These are phyloP conservation scores for Gremmenia infestans DNA, from an alignment of 2,329 filamentous ascomycete genomes.

Conservation along the genomic window DNA sequence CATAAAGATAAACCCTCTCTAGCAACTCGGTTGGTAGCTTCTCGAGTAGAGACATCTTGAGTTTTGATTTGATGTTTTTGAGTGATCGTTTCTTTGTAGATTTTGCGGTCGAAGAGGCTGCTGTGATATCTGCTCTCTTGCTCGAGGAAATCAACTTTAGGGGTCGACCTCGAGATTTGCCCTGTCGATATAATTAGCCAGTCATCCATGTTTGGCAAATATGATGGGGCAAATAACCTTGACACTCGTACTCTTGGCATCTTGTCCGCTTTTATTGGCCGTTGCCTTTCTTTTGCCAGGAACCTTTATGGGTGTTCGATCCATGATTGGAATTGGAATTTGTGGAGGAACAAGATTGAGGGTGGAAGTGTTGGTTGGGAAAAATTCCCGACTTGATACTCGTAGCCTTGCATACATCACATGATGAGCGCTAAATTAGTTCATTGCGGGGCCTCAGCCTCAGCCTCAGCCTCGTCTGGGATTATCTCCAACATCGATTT, in stretches of 20 bases:
- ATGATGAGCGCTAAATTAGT: neutral
- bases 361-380: neutral
- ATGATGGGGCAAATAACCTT: neutral
- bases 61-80: conserved; percentile 26
- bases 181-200: neutral
- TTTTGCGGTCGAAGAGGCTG: neutral
- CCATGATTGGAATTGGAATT: conserved; percentile 13
- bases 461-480: no score
- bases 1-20: conserved; percentile 26
- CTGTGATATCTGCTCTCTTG: neutral
- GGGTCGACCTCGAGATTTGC: conserved; percentile 13
- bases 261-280: conserved; percentile 15
- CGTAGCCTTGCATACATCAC: neutral
- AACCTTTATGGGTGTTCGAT: conserved; percentile 29
- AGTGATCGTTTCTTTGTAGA: conserved; percentile 13
- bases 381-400: neutral
- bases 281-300: conserved; percentile 26
- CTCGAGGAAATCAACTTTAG: conserved; percentile 6
- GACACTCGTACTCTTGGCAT: neutral
- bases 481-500: no score
- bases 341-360: neutral
- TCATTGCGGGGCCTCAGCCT: no score
- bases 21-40: conserved; percentile 29
- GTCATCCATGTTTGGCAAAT: neutral
- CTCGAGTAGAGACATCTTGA: conserved; percentile 28